Evolutionary conservation across 148 eudicot species (phyloP).

Genomic region (Camellia japonica): DNA sequence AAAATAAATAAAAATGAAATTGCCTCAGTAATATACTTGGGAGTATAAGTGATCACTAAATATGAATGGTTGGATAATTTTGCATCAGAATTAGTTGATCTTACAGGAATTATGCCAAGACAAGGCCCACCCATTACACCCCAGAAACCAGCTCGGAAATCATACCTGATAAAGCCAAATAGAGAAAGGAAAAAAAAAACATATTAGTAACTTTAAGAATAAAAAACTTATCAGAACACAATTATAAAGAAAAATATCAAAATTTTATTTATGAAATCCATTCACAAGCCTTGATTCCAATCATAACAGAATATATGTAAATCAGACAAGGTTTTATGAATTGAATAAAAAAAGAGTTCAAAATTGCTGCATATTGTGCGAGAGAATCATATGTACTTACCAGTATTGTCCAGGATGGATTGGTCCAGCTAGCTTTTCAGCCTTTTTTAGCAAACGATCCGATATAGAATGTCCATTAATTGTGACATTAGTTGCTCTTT

Average conservation of each 20-base stretch:
- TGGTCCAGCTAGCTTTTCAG: slow-evolving; percentile 84
- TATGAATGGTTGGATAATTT: neutral
- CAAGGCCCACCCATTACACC: slow-evolving; percentile 96
- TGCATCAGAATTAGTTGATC: slow-evolving; percentile 17
- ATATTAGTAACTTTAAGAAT: neutral
- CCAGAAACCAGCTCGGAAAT: slow-evolving; percentile 95
- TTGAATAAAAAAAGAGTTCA: neutral
- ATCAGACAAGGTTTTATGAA: neutral
- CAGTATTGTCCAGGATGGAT: slow-evolving; percentile 85
- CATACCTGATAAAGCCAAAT: slow-evolving; percentile 61
- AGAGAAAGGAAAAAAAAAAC: neutral
- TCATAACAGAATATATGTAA: too few species aligned
- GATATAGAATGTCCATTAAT: slow-evolving; percentile 85
- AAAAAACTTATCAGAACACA: neutral
- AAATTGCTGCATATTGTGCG: neutral
- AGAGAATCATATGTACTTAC: slow-evolving; percentile 37
- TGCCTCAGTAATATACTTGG: neutral
- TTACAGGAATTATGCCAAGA: slow-evolving; percentile 95
- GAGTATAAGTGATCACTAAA: neutral
- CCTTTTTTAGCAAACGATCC: slow-evolving; percentile 68
- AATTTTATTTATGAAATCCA: neutral
- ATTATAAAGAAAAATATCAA: too few species aligned
- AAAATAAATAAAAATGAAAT: neutral
- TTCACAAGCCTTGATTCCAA: neutral
- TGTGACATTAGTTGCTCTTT: slow-evolving; percentile 46